phyloP scores from a whole-genome alignment of 2,329 filamentous ascomycete genomes.

The Botrytis sinoallii region DNA sequence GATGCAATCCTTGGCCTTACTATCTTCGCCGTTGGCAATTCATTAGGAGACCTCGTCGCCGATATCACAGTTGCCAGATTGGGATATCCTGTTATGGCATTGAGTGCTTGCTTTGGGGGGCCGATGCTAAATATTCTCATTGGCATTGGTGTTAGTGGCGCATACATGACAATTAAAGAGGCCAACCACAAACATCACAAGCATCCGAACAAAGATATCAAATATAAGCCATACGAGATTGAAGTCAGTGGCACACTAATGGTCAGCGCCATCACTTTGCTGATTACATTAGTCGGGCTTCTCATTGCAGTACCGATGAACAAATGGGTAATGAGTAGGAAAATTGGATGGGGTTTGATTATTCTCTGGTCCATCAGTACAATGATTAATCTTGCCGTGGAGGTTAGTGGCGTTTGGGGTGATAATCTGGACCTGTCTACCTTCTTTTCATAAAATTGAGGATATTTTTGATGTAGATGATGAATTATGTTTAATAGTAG shows the following conservation, averaged over 20 bases:
- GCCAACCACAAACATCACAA: constrained; percentile 64
- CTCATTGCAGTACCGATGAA: constrained; percentile 81
- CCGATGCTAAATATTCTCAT: constrained; percentile 97
- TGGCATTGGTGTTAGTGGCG: constrained; percentile 86
- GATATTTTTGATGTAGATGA: background rate
- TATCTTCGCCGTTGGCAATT: constrained; percentile 95
- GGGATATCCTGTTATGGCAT: constrained; percentile 94
- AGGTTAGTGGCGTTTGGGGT: constrained; percentile 55
- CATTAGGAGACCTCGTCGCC: constrained; percentile 87
- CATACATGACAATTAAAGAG: constrained; percentile 77
- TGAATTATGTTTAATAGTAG: background rate
- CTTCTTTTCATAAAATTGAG: background rate
- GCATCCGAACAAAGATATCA: constrained; percentile 61
- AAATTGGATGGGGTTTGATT: constrained; percentile 79
- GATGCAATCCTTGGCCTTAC: constrained; percentile 94
- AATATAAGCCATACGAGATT: constrained; percentile 77
- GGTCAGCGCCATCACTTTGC: constrained; percentile 77
- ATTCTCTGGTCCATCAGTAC: constrained; percentile 79
- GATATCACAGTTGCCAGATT: constrained; percentile 91
- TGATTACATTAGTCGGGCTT: constrained; percentile 75
- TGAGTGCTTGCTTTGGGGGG: constrained; percentile 93
- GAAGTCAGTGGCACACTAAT: constrained; percentile 81
- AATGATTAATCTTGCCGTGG: constrained; percentile 74
- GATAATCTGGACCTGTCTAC: constrained; percentile 8
- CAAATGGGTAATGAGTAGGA: constrained; percentile 78